phyloP scores from a whole-genome alignment of 805 yeast species.

The Zygoascus bituminiphila region DNA sequence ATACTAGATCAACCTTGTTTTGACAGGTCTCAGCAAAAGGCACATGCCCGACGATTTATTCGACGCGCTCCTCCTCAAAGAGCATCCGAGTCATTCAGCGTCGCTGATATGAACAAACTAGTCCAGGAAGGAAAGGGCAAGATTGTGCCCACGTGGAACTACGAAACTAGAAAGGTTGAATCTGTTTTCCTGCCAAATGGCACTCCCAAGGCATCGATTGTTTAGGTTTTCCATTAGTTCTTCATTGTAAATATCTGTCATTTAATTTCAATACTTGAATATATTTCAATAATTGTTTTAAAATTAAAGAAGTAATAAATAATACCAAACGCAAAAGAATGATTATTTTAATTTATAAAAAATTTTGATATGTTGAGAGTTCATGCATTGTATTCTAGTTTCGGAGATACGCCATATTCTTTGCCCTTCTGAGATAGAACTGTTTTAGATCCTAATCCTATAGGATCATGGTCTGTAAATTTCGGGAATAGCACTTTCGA shows the following conservation, averaged over 20 bases:
- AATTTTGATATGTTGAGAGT: too few relatives aligned
- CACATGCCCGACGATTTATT: constrained; percentile 37
- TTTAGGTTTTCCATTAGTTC: constrained; percentile 8
- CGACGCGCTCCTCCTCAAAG: constrained; percentile 50
- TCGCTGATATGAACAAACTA: constrained; percentile 22
- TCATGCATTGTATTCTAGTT: background rate
- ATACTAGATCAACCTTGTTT: constrained; percentile 33
- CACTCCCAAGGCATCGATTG: constrained; percentile 19
- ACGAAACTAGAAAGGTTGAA: constrained; percentile 43
- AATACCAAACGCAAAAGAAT: too few relatives aligned
- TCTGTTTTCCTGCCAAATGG: constrained; percentile 32
- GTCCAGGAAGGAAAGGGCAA: constrained; percentile 44
- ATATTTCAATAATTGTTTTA: too few relatives aligned
- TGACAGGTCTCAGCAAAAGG: background rate
- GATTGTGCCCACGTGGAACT: constrained; percentile 54
- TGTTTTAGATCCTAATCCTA: background rate
- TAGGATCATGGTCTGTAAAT: constrained; percentile 1
- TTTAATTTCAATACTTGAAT: too few relatives aligned
- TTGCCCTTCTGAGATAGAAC: too few relatives aligned
- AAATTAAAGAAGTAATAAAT: too few relatives aligned
- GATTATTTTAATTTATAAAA: too few relatives aligned
- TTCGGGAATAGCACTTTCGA: constrained; percentile 13
- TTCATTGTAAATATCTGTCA: background rate
- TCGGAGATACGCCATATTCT: too few relatives aligned
- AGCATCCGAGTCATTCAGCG: constrained; percentile 30